Conservation (phyloP, 2,329 filamentous ascomycete genomes). For the Colletotrichum costaricense region DNA sequence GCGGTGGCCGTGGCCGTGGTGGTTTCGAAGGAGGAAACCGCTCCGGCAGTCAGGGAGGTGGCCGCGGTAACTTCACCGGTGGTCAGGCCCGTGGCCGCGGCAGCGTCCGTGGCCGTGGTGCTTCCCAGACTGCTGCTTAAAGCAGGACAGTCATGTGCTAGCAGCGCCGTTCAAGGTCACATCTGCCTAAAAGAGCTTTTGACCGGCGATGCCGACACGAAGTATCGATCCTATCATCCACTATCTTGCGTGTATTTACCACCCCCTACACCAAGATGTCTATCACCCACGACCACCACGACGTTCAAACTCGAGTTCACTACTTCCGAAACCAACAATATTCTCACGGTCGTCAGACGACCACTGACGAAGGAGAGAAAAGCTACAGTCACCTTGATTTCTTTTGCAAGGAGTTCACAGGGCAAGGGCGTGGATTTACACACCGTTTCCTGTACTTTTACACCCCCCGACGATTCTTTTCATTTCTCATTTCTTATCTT, state of each 20-base stretch:
- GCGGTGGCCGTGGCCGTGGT: slow-evolving; percentile 73
- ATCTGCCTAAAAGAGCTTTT: too few relatives aligned
- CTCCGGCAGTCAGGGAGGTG: slow-evolving; percentile 61
- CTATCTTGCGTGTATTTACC: background rate
- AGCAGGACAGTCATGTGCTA: background rate
- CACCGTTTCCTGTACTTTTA: slow-evolving; percentile 31
- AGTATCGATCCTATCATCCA: background rate
- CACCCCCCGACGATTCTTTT: background rate
- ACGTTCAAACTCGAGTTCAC: background rate
- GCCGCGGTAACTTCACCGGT: slow-evolving; percentile 76
- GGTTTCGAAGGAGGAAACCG: slow-evolving; percentile 68
- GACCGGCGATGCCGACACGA: background rate
- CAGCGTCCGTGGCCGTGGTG: slow-evolving; percentile 73
- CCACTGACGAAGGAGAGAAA: slow-evolving; percentile 13
- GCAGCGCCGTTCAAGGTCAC: background rate
- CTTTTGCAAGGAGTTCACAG: slow-evolving; percentile 28
- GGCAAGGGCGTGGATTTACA: slow-evolving; percentile 30
- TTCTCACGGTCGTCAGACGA: slow-evolving; percentile 20
- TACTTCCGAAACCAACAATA: background rate
- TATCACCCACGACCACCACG: background rate
- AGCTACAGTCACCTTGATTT: slow-evolving; percentile 17
- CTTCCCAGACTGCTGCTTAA: slow-evolving; percentile 55
- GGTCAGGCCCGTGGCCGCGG: slow-evolving; percentile 75
- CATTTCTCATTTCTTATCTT: slow-evolving; percentile 22
- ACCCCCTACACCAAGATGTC: background rate